Base-by-base conservation (phyloP, 1,284 basidiomycete genomes). In the Abortiporus biennis region DNA sequence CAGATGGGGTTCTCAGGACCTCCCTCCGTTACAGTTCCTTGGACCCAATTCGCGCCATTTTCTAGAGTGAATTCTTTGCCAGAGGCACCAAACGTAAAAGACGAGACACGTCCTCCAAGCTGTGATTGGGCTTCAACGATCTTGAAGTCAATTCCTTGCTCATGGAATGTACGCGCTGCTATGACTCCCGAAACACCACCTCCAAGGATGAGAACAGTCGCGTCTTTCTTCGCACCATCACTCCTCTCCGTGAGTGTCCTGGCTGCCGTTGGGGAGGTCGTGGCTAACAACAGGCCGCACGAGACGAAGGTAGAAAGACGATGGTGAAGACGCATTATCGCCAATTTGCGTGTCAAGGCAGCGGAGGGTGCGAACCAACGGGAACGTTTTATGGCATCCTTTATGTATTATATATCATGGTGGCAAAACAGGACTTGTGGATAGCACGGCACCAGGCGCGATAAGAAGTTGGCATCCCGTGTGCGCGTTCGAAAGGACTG, bases 21-120 rank as follows among this genome's bases (percentile, higher is more conserved):
- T 40, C 65, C 55, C 3, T 64, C 70, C 4, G 62, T 57, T 42
- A 76, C 74, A 2, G 78, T 78, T 6, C 84, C 83, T 52, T 85
- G 80, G 27, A 86, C 68, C 83, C 84, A 86, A 53, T 82, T 83
- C 12, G 80, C 73, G 16, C 84, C 82, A 6, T 74, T 57, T 55
- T 86, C 83, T 22, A 85, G 58, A 0, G 66, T 68, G 42, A 65
- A 62, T 16, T 67, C 49, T 36, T 55, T 59, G 3, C 57, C 62
- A 3, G 59, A 39, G 2, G 48, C 58, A 22, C 69, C 76, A 44
- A 83, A 72, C 0, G 54, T 42, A 31, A 63, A 64, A 42, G 66
- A 70, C 49, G 64, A 68, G 64, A 84, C 69, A 6, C 81, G 69
- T 5, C 81, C 81, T 3, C 84, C 82, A 2, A 86, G 65, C 53